Base-by-base conservation (phyloP, 192 early-diverging fungal genomes). In the Oehlia diaphana region DNA sequence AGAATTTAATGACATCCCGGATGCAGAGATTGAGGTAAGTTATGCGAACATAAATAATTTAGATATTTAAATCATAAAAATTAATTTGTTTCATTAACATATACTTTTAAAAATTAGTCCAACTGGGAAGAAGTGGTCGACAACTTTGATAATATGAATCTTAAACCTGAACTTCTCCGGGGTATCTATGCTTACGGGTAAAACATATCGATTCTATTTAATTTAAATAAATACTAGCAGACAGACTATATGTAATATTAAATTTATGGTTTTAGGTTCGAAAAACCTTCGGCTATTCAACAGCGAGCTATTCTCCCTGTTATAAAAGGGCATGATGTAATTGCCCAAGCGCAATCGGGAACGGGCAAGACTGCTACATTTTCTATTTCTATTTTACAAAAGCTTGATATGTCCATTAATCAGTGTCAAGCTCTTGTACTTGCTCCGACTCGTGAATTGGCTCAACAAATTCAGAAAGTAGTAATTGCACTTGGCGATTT, bases 311-410 rank as follows among this genome's bases (percentile, higher is more conserved):
- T 98, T 77, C 82, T 90, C 80, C 96, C 96, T 39, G 94, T 98
- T 72, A 90, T 90, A 77, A 92, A 88, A 76, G 94, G 94, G 47
- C 91, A 94, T 70, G 96, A 98, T 86, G 96, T 98, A 71, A 98
- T 98, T 78, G 96, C 96, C 1, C 96, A 98, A 85, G 96, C 96
- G 13, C 96, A 99, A 88, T 98, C 97, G 44, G 97, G 97, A 81
- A 99, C 97, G 76, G 97, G 97, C 84, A 99, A 99, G 83, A 99
- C 97, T 0, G 97, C 96, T 49, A 98, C 97, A 0, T 96, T 99
- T 86, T 96, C 95, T 3, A 99, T 99, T 77, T 94, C 95, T 13
- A 93, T 93, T 63, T 87, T 99, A 42, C 96, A 99, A 83, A 85
- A 86, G 10, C 96, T 99, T 81, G 95, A 96, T 76, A 97, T 95